A percentile compares a stretch with the other conserved stretches of the same genome.
phyloP scores from a whole-genome alignment of 768 basidiomycete species.

The Podaxis pistillaris region DNA sequence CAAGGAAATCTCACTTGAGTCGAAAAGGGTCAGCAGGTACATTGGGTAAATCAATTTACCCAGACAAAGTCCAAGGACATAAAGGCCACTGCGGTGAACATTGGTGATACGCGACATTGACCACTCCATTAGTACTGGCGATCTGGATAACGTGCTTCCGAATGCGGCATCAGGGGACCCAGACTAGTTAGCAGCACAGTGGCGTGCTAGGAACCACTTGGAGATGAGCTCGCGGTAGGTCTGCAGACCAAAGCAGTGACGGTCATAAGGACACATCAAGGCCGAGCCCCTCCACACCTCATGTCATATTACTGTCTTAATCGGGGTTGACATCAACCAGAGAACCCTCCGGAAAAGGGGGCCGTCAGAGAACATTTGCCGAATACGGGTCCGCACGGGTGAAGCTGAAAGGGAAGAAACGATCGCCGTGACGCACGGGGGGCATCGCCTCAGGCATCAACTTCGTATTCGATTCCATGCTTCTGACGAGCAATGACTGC shows the following conservation, averaged over 20 bases:
- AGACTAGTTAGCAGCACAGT: background rate
- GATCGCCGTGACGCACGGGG: conserved; percentile 11
- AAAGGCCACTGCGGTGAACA: no score
- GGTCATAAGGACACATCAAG: conserved; percentile 8
- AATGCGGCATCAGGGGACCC: background rate
- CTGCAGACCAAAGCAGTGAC: background rate
- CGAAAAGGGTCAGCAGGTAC: no score
- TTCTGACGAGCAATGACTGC: conserved; percentile 1
- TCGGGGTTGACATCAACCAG: background rate
- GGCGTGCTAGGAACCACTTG: background rate
- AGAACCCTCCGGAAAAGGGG: background rate
- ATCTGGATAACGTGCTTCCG: background rate
- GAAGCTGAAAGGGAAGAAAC: background rate
- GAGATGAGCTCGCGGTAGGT: background rate
- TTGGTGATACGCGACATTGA: no score
- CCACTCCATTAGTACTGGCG: no score
- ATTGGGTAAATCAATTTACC: no score
- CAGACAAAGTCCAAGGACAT: no score
- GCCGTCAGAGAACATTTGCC: background rate
- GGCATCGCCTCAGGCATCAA: conserved; percentile 6
- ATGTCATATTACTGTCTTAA: background rate
- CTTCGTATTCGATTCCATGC: background rate
- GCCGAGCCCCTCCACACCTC: background rate
- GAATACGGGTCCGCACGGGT: background rate
- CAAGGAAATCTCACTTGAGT: background rate